Conservation (phyloP, 106 monocot species). For the Dioscorea zingiberensis region DNA sequence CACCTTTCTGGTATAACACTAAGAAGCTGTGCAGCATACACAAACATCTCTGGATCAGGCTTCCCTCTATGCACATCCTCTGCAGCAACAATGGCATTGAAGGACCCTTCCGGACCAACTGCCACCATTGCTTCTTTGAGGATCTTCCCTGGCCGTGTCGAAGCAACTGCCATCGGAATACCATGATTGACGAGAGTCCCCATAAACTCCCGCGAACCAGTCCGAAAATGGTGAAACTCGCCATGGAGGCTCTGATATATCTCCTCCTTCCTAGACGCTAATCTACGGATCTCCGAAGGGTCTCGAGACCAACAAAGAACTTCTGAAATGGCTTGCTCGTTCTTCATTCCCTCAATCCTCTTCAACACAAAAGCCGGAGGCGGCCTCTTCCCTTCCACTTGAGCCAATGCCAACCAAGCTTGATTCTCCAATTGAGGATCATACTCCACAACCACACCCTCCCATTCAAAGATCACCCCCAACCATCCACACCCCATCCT, state of each 20-base stretch:
- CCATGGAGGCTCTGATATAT: slow-evolving; percentile 49
- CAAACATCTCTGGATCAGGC: slow-evolving; percentile 96
- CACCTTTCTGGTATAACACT: slow-evolving; percentile 77
- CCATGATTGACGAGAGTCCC: slow-evolving; percentile 46
- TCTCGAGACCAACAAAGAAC: slow-evolving; percentile 93
- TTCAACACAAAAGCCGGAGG: slow-evolving; percentile 62
- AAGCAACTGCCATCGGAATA: slow-evolving; percentile 75
- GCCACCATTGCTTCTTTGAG: slow-evolving; percentile 64
- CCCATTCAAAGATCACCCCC: slow-evolving; percentile 84
- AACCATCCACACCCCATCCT: slow-evolving; percentile 92
- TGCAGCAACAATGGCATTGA: slow-evolving; percentile 55
- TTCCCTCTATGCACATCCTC: slow-evolving; percentile 95
- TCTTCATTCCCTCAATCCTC: slow-evolving; percentile 93
- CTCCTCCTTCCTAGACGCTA: slow-evolving; percentile 68
- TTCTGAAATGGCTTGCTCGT: slow-evolving; percentile 88
- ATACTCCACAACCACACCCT: slow-evolving; percentile 79
- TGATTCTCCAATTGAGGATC: slow-evolving; percentile 63
- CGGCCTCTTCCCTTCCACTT: slow-evolving; percentile 78
- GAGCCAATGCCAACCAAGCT: slow-evolving; percentile 60
- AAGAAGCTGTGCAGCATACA: slow-evolving; percentile 72
- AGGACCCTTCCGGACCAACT: slow-evolving; percentile 44
- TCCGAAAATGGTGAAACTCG: slow-evolving; percentile 42
- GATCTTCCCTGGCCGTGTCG: slow-evolving; percentile 53
- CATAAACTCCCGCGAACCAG: slow-evolving; percentile 77
- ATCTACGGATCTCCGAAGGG: slow-evolving; percentile 51